Conservation (phyloP, 169 alveolate species). For the Perkinsus olseni region DNA sequence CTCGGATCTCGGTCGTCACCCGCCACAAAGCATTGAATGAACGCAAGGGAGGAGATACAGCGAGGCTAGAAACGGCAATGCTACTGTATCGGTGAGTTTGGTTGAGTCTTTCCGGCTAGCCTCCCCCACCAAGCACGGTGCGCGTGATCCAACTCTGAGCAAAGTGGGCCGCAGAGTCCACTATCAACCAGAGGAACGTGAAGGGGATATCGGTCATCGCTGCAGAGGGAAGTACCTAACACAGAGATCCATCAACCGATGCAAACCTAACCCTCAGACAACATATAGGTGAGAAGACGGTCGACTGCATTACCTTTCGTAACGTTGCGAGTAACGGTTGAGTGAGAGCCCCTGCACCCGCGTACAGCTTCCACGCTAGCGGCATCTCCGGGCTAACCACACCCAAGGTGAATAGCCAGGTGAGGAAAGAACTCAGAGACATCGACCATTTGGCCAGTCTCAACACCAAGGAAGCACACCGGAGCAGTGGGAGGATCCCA, state of each 20-base stretch:
- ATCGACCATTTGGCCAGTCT: not conserved
- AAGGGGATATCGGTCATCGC: not conserved
- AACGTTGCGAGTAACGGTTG: not conserved
- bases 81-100: not conserved
- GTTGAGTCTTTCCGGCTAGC: not conserved
- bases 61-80: not conserved
- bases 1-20: not conserved
- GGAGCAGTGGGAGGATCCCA: not conserved
- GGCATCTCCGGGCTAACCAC: not conserved
- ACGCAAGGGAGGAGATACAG: not conserved
- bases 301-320: not conserved
- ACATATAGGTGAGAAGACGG: not conserved
- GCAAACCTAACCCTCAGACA: too few relatives aligned
- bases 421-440: not conserved
- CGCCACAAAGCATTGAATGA: not conserved
- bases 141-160: not conserved
- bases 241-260: too few relatives aligned
- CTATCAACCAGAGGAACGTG: not conserved
- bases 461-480: not conserved
- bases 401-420: not conserved
- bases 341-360: not conserved
- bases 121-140: not conserved
- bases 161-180: not conserved
- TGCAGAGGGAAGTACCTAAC: not conserved
- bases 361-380: not conserved